Percentiles rank a stretch among this genome's conserved stretches.
These are phyloP conservation scores for Myxozyma melibiosi DNA, from an alignment of 805 yeast species.

Conservation along the genomic window DNA sequence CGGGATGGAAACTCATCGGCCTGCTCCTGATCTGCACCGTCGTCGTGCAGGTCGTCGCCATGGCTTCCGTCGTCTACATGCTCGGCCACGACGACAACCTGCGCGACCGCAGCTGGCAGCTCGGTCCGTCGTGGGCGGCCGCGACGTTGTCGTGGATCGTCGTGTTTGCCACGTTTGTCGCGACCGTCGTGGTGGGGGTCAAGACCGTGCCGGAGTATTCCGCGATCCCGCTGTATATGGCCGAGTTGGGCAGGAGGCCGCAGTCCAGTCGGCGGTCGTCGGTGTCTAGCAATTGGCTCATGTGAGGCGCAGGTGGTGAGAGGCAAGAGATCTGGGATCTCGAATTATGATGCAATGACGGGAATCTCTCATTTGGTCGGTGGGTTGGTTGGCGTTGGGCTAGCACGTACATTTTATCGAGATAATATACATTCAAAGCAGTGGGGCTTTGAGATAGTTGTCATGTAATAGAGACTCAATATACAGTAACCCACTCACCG, in stretches of 20 bases:
- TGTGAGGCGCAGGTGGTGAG: not conserved
- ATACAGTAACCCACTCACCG: not conserved
- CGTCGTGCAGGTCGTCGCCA: slow-evolving; percentile 20
- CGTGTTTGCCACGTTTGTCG: slow-evolving; percentile 4
- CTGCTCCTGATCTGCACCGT: slow-evolving; percentile 14
- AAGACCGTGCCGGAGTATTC: slow-evolving; percentile 20
- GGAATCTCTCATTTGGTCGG: no score
- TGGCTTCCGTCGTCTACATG: slow-evolving; percentile 18
- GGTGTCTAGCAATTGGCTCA: slow-evolving; percentile 12
- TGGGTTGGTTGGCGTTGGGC: no score
- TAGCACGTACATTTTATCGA: no score
- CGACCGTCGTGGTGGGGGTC: slow-evolving; percentile 20
- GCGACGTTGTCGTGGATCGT: slow-evolving; percentile 14
- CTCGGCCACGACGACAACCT: slow-evolving; percentile 15
- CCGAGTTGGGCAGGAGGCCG: slow-evolving; percentile 2
- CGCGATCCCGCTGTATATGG: slow-evolving; percentile 3
- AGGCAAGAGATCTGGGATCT: not conserved
- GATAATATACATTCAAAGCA: no score
- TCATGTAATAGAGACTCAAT: not conserved
- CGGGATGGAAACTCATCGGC: slow-evolving; percentile 23
- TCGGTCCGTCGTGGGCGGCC: slow-evolving; percentile 25
- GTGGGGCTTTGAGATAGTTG: not conserved
- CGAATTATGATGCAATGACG: no score
- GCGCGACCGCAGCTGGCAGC: slow-evolving; percentile 12
- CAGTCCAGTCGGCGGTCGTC: not conserved